These are phyloP conservation scores for Guadua angustifolia DNA, from an alignment of 176 grass and related monocot genomes.

Conservation along the genomic window DNA sequence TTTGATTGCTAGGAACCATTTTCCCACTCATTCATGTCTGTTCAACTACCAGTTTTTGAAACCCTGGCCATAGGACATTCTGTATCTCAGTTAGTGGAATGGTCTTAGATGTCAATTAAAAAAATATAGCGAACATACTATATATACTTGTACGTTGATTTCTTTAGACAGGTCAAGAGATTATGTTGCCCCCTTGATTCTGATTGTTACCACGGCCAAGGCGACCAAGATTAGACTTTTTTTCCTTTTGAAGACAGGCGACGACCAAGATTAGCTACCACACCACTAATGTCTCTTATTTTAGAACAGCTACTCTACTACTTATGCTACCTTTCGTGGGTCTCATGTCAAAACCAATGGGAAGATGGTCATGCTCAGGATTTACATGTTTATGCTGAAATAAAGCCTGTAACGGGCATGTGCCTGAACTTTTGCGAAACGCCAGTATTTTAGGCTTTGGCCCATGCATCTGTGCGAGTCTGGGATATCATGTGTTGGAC, in stretches of 20 bases:
- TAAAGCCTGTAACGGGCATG: constrained; percentile 12
- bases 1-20: background rate
- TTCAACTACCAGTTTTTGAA: background rate
- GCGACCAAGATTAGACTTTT: background rate
- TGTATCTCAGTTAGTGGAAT: background rate
- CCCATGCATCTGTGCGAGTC: background rate
- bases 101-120: background rate
- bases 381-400: background rate
- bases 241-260: no score
- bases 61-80: background rate
- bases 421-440: constrained; percentile 12
- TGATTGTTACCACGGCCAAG: background rate
- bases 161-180: background rate
- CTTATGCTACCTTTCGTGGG: background rate
- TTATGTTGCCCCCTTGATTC: background rate
- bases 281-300: background rate
- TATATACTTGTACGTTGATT: background rate
- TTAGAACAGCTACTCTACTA: no score
- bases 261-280: background rate
- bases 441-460: background rate
- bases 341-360: background rate
- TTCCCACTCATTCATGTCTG: background rate
- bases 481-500: background rate
- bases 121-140: no score
- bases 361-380: background rate